Percentiles rank a stretch among this genome's conserved stretches.
These are phyloP conservation scores for Fusarium concolor DNA, from an alignment of 2,329 filamentous ascomycete genomes.

Conservation along the genomic window DNA sequence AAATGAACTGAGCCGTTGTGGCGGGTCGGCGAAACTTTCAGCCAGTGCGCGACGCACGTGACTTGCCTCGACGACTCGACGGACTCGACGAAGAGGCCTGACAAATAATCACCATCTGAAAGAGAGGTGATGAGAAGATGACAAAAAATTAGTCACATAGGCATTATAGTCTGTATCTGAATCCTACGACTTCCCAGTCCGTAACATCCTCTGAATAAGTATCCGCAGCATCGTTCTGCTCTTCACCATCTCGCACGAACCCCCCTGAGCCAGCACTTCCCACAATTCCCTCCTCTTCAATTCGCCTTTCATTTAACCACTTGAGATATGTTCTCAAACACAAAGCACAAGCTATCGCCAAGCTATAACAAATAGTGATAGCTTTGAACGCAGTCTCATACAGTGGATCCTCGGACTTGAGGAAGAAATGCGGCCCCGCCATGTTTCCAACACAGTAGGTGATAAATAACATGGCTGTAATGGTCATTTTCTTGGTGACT, in stretches of 20 bases:
- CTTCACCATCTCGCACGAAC: slow-evolving; percentile 48
- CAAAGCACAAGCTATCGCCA: slow-evolving; percentile 59
- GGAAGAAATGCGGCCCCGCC: slow-evolving; percentile 67
- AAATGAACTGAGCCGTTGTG: slow-evolving; percentile 25
- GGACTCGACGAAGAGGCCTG: too few relatives aligned
- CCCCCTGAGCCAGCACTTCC: slow-evolving; percentile 58
- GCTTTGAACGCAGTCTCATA: slow-evolving; percentile 66
- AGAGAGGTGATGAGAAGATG: too few relatives aligned
- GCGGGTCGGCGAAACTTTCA: slow-evolving; percentile 28
- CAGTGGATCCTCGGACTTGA: slow-evolving; percentile 59
- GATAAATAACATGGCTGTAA: slow-evolving; percentile 66
- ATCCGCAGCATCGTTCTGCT: slow-evolving; percentile 44
- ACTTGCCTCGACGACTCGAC: not conserved
- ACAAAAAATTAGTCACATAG: not conserved
- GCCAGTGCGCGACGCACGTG: slow-evolving; percentile 17
- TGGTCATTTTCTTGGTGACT: slow-evolving; percentile 70
- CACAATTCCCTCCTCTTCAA: slow-evolving; percentile 56
- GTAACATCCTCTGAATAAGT: slow-evolving; percentile 68
- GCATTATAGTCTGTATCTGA: slow-evolving; percentile 63
- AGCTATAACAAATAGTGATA: slow-evolving; percentile 67
- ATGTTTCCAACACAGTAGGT: slow-evolving; percentile 69
- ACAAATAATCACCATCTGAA: too few relatives aligned
- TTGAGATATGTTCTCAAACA: slow-evolving; percentile 61
- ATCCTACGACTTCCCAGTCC: slow-evolving; percentile 69
- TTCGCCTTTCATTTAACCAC: slow-evolving; percentile 58